Base-by-base conservation (phyloP, 1,284 basidiomycete species). In the Ceratobasidium sp. region DNA sequence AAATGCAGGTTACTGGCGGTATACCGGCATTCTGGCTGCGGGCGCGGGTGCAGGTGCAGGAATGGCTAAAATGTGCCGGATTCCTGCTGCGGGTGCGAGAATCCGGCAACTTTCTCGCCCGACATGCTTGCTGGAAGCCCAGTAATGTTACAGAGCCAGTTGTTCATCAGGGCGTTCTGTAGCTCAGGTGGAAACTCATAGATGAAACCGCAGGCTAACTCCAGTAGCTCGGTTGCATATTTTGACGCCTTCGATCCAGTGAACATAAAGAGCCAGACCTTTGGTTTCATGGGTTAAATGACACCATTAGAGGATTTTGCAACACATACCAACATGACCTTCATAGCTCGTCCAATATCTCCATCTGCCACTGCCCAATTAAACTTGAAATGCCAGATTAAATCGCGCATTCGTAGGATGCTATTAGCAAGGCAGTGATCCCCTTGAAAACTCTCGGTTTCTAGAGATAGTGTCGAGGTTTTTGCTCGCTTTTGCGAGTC, bases 291-390 rank as follows among this genome's bases (percentile, higher is more conserved):
- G 34, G n/a, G 28, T 8, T 4, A 60, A 4, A 21, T 16, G 3
- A 12, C 8, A 23, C 10, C n/a, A n/a, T n/a, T n/a, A n/a, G n/a
- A n/a, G n/a, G n/a, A n/a, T n/a, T n/a, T n/a, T n/a, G n/a, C n/a
- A 28, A 16, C 18, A 45, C 41, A 12, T 14, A 60, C 58, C 12
- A 26, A 23, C 58, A 60, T 60, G 0, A 60, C 21, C 32, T 60
- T n/a, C 58, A 60, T 60, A 23, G 23, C 58, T 1, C 58, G 36
- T 8, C 58, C 58, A 60, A 60, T 60, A 39, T 60, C 58, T 45
- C 58, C 58, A 16, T 60, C 58, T 1, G 58, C 58, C 1, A 60
- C n/a, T 3, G 39, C 58, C 1, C n/a, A 60, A 12, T 23, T 14
- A 16, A 26, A 60, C 58, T 60, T 41, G 8, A 12, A 28, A 14